Base-by-base conservation (phyloP, 768 basidiomycete species). In the Pulveroboletus sp. region DNA sequence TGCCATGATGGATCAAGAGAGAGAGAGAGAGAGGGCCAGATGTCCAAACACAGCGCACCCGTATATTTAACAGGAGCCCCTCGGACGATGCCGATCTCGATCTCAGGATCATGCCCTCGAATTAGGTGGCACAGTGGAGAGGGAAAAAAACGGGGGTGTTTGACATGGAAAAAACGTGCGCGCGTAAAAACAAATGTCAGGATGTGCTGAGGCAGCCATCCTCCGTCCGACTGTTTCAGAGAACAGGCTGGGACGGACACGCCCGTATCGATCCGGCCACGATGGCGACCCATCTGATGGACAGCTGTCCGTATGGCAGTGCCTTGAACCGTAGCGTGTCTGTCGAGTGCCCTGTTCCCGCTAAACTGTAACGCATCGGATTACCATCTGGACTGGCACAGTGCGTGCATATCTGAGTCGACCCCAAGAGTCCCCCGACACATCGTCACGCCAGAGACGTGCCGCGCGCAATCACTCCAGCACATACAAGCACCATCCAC, bases 1-100 rank as follows among this genome's bases (percentile, higher is more conserved):
- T 14, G 60, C 32, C 59, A 60, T 62, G 59, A 27, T 62, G 49
- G 57, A 33, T 38, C 8, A 43, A 5, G 39, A 31, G 39, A 40
- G 46, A 48, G 42, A 49, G 38, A 46, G 42, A 47, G 37, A 15
- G 33, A n/a, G 7, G 10, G 37, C 27, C 3, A 28, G 6, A 49
- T 50, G 26, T 31, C 14, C 6, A 36, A 39, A 14, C 30, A 6
- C 46, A 37, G 15, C 28, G 30, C 2, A 13, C 28, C 11, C 47
- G 30, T 50, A 39, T 50, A 50, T 50, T 50, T 50, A 50, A 33
- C 47, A 33, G 31, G 28, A 17, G 18, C 36, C 38, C 38, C 38
- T 18, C 54, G 54, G 54, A 45, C 47, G 43, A 56, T 55, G 54
- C 54, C 54, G 54, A 50, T 50, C 30, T 27, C 31, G 49, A 50